Evolutionary conservation across 495 filamentous ascomycete genomes (phyloP).

Genomic region (Pyronema omphalodes): DNA sequence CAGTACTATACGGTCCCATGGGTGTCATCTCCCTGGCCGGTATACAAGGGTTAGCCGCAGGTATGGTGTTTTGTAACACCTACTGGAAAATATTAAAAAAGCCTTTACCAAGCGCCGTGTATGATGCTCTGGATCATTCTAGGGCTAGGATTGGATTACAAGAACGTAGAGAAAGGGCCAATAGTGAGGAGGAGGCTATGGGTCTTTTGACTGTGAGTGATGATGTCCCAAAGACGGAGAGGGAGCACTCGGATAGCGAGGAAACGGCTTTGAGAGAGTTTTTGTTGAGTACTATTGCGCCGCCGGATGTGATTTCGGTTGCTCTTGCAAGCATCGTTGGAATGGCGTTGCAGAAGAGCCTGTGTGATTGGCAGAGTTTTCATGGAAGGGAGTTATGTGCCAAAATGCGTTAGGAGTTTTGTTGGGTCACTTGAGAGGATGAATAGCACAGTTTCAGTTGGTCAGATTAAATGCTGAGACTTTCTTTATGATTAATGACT

Average conservation of each 20-base stretch:
- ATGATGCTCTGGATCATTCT: slow-evolving; percentile 3
- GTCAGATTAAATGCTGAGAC: no score
- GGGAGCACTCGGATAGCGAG: neutral
- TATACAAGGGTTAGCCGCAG: slow-evolving; percentile 5
- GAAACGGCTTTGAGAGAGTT: slow-evolving; percentile 13
- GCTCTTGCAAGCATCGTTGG: slow-evolving; percentile 5
- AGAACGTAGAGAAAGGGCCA: slow-evolving; percentile 17
- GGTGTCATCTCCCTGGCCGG: neutral
- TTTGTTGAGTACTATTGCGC: slow-evolving; percentile 9
- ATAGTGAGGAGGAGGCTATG: slow-evolving; percentile 22
- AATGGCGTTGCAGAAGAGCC: slow-evolving; percentile 4
- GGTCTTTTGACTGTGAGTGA: slow-evolving; percentile 22
- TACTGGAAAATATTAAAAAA: slow-evolving; percentile 9
- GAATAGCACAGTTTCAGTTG: no score
- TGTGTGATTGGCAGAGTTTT: neutral
- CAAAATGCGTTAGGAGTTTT: neutral
- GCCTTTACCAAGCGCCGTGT: slow-evolving; percentile 6
- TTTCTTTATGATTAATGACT: no score
- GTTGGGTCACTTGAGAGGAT: no score
- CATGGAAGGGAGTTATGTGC: neutral
- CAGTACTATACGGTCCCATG: slow-evolving; percentile 5
- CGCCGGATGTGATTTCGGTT: slow-evolving; percentile 7
- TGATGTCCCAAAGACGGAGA: neutral
- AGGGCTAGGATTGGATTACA: neutral
- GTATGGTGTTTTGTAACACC: slow-evolving; percentile 12